Percentiles rank a stretch among this genome's conserved stretches.
phyloP scores from a whole-genome alignment of 2,329 filamentous ascomycete genomes.

The Acrocalymma vagum region DNA sequence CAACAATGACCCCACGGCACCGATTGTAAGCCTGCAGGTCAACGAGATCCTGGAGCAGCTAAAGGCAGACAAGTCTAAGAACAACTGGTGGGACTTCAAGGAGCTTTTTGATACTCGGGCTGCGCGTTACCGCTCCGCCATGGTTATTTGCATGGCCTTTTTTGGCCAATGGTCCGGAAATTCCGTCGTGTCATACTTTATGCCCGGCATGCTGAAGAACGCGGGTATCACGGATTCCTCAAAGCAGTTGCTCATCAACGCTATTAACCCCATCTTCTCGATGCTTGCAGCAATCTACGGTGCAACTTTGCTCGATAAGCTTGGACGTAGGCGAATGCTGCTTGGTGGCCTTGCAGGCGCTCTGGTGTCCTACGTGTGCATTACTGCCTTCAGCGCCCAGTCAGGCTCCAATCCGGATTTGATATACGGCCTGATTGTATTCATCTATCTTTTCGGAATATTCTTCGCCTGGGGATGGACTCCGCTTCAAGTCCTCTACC shows the following conservation, averaged over 20 bases:
- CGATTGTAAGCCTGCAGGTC: constrained; percentile 31
- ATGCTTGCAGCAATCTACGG: constrained; percentile 30
- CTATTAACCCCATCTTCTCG: too few relatives aligned
- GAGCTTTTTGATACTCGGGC: constrained; percentile 36
- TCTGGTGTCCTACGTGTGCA: constrained; percentile 28
- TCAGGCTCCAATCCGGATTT: constrained; percentile 55
- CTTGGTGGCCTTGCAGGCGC: constrained; percentile 25
- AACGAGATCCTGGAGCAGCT: constrained; percentile 40
- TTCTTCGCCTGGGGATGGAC: constrained; percentile 62
- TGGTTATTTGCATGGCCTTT: constrained; percentile 33
- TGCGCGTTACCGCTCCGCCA: constrained; percentile 31
- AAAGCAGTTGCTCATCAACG: too few relatives aligned
- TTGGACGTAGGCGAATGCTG: constrained; percentile 30
- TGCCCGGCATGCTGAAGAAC: constrained; percentile 34
- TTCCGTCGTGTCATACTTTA: constrained; percentile 40
- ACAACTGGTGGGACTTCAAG: constrained; percentile 29
- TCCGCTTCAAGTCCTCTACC: constrained; percentile 61
- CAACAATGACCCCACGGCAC: constrained; percentile 53
- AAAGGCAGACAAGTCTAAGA: constrained; percentile 31
- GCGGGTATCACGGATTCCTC: too few relatives aligned
- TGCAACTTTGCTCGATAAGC: constrained; percentile 40
- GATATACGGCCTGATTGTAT: constrained; percentile 54
- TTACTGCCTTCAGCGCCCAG: constrained; percentile 52
- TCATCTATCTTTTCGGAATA: constrained; percentile 57
- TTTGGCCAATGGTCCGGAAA: constrained; percentile 39